A percentile compares a stretch with the other conserved stretches of the same genome.
Evolutionary conservation across 1,284 basidiomycete genomes (phyloP).

Genomic region (Pascua sp.): DNA sequence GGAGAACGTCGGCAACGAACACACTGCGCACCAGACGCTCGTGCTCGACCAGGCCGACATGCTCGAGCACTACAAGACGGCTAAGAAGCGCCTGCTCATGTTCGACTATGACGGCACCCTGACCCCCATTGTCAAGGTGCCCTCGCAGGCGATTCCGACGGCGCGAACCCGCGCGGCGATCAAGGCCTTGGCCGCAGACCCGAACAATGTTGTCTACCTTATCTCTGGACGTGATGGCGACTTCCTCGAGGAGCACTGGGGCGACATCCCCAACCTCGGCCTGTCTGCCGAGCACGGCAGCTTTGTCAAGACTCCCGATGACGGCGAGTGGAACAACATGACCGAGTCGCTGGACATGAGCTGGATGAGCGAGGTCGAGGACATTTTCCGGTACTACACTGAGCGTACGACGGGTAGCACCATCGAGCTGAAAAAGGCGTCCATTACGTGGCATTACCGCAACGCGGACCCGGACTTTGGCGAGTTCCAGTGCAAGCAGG

Average conservation of each 20-base stretch:
- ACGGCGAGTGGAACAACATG: slow-evolving; percentile 75
- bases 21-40: slow-evolving; percentile 82
- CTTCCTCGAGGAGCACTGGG: slow-evolving; percentile 89
- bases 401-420: slow-evolving; percentile 93
- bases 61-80: slow-evolving; percentile 62
- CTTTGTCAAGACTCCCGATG: slow-evolving; percentile 75
- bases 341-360: slow-evolving; percentile 91
- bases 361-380: slow-evolving; percentile 90
- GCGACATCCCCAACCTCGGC: slow-evolving; percentile 75
- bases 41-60: slow-evolving; percentile 68
- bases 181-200: slow-evolving; percentile 67
- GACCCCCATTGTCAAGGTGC: slow-evolving; percentile 92
- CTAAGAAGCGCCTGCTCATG: slow-evolving; percentile 81
- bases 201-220: slow-evolving; percentile 88
- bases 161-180: slow-evolving; percentile 72
- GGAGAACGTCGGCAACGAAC: slow-evolving; percentile 72
- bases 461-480: slow-evolving; percentile 93
- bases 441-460: slow-evolving; percentile 97
- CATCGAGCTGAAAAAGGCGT: slow-evolving; percentile 95
- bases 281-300: slow-evolving; percentile 96
- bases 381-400: slow-evolving; percentile 95
- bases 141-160: slow-evolving; percentile 81
- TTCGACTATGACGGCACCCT: slow-evolving; percentile 99
- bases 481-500: slow-evolving; percentile 90
- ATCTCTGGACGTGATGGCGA: slow-evolving; percentile 94